Conservation (phyloP, 768 basidiomycete genomes). For the Lactarius vividus region DNA sequence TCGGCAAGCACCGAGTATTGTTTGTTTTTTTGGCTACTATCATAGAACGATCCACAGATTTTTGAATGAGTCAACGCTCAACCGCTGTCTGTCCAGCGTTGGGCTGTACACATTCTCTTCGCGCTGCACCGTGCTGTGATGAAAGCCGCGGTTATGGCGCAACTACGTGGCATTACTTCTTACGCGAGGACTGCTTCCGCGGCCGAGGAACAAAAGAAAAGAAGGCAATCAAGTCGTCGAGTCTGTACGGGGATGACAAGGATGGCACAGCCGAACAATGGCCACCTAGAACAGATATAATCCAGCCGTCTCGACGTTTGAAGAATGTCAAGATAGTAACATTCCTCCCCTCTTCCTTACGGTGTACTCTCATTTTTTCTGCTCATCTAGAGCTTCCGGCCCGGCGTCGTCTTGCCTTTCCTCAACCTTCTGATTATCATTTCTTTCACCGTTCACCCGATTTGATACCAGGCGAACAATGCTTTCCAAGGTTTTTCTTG, state of each 20-base stretch:
- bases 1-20: no score
- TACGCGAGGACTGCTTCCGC: neutral
- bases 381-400: neutral
- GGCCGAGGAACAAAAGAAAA: neutral
- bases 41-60: neutral
- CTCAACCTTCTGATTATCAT: neutral
- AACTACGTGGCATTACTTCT: neutral
- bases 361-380: neutral
- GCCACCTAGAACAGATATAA: neutral
- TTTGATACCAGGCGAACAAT: conserved; percentile 5
- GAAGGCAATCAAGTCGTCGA: neutral
- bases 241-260: neutral
- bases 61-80: neutral
- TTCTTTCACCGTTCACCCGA: neutral
- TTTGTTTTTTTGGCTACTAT: no score
- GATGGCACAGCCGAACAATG: neutral
- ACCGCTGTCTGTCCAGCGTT: no score
- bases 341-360: neutral
- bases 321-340: neutral
- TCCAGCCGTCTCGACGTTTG: neutral
- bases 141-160: neutral
- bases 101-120: neutral
- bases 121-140: neutral
- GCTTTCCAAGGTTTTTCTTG: neutral
- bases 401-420: conserved; percentile 8